Evolutionary conservation across 176 grass and related monocot species (phyloP).

Genomic region (Avena eriantha): DNA sequence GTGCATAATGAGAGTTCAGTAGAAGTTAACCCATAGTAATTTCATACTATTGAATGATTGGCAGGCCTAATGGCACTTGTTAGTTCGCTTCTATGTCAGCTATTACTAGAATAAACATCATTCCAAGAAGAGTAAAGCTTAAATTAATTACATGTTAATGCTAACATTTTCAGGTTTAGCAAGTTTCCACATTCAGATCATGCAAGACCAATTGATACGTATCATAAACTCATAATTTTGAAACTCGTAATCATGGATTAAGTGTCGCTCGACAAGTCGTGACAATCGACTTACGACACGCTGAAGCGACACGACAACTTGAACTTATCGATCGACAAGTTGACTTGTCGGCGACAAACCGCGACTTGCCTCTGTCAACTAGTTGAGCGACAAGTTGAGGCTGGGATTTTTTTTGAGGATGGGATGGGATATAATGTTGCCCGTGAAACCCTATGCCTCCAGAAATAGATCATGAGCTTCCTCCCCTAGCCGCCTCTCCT

Average conservation of each 20-base stretch:
- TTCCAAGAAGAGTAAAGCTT: conserved; percentile 29
- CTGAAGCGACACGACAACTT: too few relatives aligned
- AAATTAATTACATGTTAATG: conserved; percentile 17
- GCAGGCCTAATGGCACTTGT: background rate
- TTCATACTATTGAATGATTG: conserved; percentile 22
- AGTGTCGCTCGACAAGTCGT: too few relatives aligned
- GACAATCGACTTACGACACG: too few relatives aligned
- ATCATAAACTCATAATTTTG: conserved; percentile 18
- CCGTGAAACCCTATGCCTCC: too few relatives aligned
- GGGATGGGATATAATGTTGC: too few relatives aligned
- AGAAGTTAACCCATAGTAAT: conserved; percentile 29
- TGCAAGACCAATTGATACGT: conserved; percentile 9
- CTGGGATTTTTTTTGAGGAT: too few relatives aligned
- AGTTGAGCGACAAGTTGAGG: too few relatives aligned
- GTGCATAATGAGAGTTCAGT: conserved; percentile 27
- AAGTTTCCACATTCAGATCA: conserved; percentile 10
- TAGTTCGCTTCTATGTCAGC: conserved; percentile 24
- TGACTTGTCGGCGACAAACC: too few relatives aligned
- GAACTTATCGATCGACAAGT: too few relatives aligned
- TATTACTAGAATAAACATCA: conserved; percentile 22
- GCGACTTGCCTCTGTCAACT: too few relatives aligned
- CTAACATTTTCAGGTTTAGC: background rate
- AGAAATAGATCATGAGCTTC: too few relatives aligned
- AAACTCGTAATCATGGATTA: background rate
- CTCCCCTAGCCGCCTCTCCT: too few relatives aligned